Evolutionary conservation across 108 stramenopile genomes (phyloP), one percentile per base, ranked within the genome.

Genomic region (Pseudonitzschia multiseries): DNA sequence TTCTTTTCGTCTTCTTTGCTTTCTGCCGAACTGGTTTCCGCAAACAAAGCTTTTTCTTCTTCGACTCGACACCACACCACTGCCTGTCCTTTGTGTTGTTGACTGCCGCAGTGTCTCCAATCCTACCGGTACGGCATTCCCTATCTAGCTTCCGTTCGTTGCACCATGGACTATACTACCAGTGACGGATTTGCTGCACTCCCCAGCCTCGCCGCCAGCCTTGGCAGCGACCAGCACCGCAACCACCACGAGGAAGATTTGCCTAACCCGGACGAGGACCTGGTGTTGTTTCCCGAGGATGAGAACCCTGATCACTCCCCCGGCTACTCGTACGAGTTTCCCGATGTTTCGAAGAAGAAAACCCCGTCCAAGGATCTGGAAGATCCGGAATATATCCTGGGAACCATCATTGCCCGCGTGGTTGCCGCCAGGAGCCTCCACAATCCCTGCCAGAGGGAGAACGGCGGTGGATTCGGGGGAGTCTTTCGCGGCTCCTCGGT

Each of bases 391-490:
- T 91, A 94, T 59, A 90, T 94, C 57, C 70, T 94, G 65, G 93
- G 93, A 10, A 94, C 91, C 1, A 56, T 94, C 42, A 78, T 94
- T 64, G 87, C 92, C 13, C 80, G 93, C 36, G 89, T 94, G 59
- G 85, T 91, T 48, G 89, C 89, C 22, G 93, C 90, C 12, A 77
- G 88, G 65, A 78, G 89, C 65, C 69, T 94, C 63, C 84, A 83
- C 65, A 83, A 77, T 26, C 78, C 69, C 57, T 20, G 12, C 46
- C 4, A 48, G 46, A 14, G 13, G 4, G 61, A n/a, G n/a, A n/a
- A 73, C n/a, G 65, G 67, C 22, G 70, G 77, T 20, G 15, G 57
- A 15, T 26, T 21, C 9, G 15, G 32, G 18, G 61, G 74, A 15
- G 56, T 73, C 40, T 69, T 73, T 79, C 54, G 69, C 59, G n/a